These are phyloP conservation scores for Metrosideros polymorpha DNA, from an alignment of 441 rosid species.

Conservation along the genomic window DNA sequence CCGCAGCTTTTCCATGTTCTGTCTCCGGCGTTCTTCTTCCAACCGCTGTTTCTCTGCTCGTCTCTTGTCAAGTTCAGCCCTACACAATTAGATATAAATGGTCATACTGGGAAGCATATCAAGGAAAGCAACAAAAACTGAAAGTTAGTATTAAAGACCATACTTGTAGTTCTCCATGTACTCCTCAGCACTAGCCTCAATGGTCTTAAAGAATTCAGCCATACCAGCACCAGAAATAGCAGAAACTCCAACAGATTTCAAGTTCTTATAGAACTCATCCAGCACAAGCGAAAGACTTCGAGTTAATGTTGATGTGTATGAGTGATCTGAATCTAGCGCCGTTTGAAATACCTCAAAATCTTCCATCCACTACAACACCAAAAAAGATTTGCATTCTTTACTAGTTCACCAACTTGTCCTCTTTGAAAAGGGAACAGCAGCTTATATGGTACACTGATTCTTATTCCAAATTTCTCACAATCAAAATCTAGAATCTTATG, in stretches of 20 bases:
- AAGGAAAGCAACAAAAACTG: not conserved
- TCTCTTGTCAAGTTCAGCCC: slow-evolving; percentile 91
- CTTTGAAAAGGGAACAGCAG: not conserved
- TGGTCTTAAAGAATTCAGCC: slow-evolving; percentile 74
- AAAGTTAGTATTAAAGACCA: not conserved
- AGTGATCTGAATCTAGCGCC: slow-evolving; percentile 56
- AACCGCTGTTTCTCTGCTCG: slow-evolving; percentile 65
- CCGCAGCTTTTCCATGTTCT: slow-evolving; percentile 65
- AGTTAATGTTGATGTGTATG: slow-evolving; percentile 63
- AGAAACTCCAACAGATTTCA: slow-evolving; percentile 85
- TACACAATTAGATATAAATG: slow-evolving; percentile 4
- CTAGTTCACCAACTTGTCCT: not conserved
- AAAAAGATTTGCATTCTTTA: not conserved
- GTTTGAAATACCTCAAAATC: slow-evolving; percentile 88
- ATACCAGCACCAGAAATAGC: slow-evolving; percentile 91
- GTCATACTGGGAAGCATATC: not conserved
- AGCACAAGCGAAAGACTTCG: slow-evolving; percentile 77
- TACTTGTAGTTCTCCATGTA: slow-evolving; percentile 91
- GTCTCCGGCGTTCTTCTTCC: slow-evolving; percentile 62
- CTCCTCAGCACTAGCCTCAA: slow-evolving; percentile 77
- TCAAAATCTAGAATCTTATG: not conserved
- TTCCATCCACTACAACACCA: slow-evolving; percentile 77
- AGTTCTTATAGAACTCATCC: slow-evolving; percentile 74
- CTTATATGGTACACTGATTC: not conserved
- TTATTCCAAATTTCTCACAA: not conserved